A percentile compares a stretch with the other conserved stretches of the same genome.
Conservation (phyloP, 2,329 filamentous ascomycete genomes). For the Madurella mycetomatis region DNA sequence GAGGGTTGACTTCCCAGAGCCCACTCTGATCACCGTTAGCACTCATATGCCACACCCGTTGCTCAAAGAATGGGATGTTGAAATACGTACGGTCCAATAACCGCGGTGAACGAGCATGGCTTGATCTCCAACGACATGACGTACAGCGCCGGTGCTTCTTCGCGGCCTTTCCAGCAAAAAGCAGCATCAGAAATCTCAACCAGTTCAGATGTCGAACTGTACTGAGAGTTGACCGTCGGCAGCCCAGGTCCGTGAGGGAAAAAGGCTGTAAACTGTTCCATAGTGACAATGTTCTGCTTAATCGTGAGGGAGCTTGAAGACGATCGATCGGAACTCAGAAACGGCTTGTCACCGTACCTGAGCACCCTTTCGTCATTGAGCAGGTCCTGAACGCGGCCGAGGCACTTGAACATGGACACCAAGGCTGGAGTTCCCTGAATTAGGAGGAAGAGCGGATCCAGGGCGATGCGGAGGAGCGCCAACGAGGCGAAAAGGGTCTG, state of each 20-base stretch:
- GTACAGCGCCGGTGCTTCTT: slow-evolving; percentile 4
- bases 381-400: slow-evolving; percentile 8
- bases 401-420: slow-evolving; percentile 14
- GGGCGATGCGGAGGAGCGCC: slow-evolving; percentile 8
- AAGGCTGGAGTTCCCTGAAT: slow-evolving; percentile 11
- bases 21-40: slow-evolving; percentile 6
- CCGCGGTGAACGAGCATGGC: slow-evolving; percentile 7
- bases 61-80: neutral
- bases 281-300: neutral
- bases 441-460: slow-evolving; percentile 10
- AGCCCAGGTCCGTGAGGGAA: neutral
- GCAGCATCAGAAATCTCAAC: slow-evolving; percentile 12
- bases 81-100: slow-evolving; percentile 10
- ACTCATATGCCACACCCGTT: neutral
- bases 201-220: neutral
- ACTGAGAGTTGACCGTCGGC: neutral
- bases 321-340: neutral
- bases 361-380: slow-evolving; percentile 9
- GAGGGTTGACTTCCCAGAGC: slow-evolving; percentile 22
- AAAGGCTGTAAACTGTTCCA: slow-evolving; percentile 1
- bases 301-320: slow-evolving; percentile 4
- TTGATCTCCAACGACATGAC: slow-evolving; percentile 1
- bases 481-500: slow-evolving; percentile 10
- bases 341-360: neutral
- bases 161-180: slow-evolving; percentile 8